Conservation (phyloP, 495 filamentous ascomycete species). For the Penicillium macrosclerotiorum region DNA sequence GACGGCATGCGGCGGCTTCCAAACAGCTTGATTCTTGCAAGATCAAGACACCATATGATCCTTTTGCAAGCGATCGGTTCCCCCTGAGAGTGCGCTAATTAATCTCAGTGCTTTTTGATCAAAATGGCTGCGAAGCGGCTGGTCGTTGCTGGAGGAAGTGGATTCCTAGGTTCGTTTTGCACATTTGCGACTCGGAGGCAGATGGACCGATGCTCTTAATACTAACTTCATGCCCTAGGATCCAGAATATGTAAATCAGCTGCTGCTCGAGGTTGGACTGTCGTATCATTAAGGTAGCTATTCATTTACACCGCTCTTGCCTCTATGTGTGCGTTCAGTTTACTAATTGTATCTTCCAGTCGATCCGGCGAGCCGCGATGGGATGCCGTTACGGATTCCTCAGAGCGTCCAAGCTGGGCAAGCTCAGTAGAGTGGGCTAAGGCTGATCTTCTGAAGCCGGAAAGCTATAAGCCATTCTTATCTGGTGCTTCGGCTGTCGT, state of each 20-base stretch:
- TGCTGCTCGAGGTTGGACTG: constrained; percentile 76
- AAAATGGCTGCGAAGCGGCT: constrained; percentile 61
- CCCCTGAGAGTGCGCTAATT: neutral
- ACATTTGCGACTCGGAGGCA: neutral
- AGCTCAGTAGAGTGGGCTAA: constrained; percentile 79
- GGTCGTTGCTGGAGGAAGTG: constrained; percentile 89
- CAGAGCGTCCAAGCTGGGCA: constrained; percentile 75
- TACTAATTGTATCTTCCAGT: constrained; percentile 41
- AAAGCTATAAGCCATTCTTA: constrained; percentile 70
- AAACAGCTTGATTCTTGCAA: constrained; percentile 11
- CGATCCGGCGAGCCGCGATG: constrained; percentile 88
- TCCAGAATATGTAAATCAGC: constrained; percentile 90
- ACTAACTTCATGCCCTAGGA: constrained; percentile 41
- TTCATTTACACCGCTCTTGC: neutral
- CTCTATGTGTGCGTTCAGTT: neutral
- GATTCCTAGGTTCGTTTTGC: constrained; percentile 70
- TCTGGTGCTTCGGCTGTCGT: constrained; percentile 77
- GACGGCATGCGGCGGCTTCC: constrained; percentile 22
- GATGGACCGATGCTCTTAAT: neutral
- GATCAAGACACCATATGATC: constrained; percentile 1
- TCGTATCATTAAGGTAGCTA: constrained; percentile 81
- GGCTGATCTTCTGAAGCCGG: constrained; percentile 80
- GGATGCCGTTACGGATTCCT: constrained; percentile 71
- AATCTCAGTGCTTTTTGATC: constrained; percentile 42
- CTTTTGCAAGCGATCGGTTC: too few species aligned